These are phyloP conservation scores for Cucumis sativus DNA, from an alignment of 306 rosid genomes.

Conservation along the genomic window DNA sequence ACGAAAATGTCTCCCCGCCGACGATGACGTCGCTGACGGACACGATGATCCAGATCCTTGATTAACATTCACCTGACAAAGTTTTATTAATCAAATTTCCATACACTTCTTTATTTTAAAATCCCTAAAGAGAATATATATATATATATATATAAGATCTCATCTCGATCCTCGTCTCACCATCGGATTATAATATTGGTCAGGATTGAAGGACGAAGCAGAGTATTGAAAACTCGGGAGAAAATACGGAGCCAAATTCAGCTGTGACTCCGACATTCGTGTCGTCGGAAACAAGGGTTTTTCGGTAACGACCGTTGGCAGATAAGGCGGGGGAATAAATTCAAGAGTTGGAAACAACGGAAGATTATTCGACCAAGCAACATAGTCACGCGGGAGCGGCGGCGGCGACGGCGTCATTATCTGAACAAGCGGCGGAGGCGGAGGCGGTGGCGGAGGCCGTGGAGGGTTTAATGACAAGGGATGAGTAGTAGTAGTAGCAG, in stretches of 20 bases:
- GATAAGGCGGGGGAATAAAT: neutral
- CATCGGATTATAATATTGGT: neutral
- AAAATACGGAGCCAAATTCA: neutral
- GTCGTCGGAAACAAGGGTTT: neutral
- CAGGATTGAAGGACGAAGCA: neutral
- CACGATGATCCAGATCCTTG: constrained; percentile 13
- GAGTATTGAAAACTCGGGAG: neutral
- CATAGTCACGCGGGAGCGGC: neutral
- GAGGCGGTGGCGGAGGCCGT: neutral
- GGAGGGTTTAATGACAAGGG: neutral
- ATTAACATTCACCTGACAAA: constrained; percentile 28
- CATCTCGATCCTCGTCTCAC: neutral
- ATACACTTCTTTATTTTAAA: neutral
- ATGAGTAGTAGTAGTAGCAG: too few relatives aligned
- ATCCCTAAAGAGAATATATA: neutral
- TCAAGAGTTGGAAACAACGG: neutral
- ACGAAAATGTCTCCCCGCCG: constrained; percentile 17
- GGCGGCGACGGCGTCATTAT: neutral
- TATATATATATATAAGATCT: neutral
- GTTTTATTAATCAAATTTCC: too few relatives aligned
- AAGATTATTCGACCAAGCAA: neutral
- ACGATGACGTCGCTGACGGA: neutral
- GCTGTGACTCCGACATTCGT: neutral
- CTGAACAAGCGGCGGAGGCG: neutral
- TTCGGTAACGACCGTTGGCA: neutral